These are phyloP conservation scores for Lactifluus volemus DNA, from an alignment of 768 basidiomycete species.

Conservation along the genomic window DNA sequence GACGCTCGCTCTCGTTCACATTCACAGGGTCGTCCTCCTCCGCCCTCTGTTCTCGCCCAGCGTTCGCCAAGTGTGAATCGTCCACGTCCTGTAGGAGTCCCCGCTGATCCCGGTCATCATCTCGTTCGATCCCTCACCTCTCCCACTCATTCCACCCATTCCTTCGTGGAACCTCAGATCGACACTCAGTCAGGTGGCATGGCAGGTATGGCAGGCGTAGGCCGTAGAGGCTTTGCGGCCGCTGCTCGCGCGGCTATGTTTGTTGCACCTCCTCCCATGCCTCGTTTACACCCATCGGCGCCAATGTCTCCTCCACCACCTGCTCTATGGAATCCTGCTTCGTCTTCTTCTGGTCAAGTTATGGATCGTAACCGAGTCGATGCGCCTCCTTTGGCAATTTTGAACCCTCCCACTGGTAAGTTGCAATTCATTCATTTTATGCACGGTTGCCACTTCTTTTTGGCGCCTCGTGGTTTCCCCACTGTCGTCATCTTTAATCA, in stretches of 20 bases:
- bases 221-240: conserved; percentile 72
- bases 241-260: conserved; percentile 58
- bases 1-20: not conserved
- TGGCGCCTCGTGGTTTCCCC: not conserved
- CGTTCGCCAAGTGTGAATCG: not conserved
- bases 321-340: not conserved
- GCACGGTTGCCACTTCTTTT: not conserved
- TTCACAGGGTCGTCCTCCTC: conserved; percentile 6
- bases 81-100: conserved; percentile 2
- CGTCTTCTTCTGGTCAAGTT: conserved; percentile 19
- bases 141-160: conserved; percentile 9
- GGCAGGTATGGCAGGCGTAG: conserved; percentile 89
- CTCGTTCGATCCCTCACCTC: conserved; percentile 1
- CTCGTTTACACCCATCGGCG: not conserved
- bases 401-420: conserved; percentile 1
- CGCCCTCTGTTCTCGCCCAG: conserved; percentile 4
- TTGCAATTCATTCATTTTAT: conserved; percentile 17
- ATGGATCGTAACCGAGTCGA: conserved; percentile 28
- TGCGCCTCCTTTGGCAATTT: conserved; percentile 27
- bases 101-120: not conserved
- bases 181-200: conserved; percentile 69
- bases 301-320: not conserved
- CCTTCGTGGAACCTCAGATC: conserved; percentile 30
- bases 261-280: conserved; percentile 17
- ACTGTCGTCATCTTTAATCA: conserved; percentile 4